Evolutionary conservation across 257 asterid species (phyloP).

Genomic region (Primulina huaijiensis): DNA sequence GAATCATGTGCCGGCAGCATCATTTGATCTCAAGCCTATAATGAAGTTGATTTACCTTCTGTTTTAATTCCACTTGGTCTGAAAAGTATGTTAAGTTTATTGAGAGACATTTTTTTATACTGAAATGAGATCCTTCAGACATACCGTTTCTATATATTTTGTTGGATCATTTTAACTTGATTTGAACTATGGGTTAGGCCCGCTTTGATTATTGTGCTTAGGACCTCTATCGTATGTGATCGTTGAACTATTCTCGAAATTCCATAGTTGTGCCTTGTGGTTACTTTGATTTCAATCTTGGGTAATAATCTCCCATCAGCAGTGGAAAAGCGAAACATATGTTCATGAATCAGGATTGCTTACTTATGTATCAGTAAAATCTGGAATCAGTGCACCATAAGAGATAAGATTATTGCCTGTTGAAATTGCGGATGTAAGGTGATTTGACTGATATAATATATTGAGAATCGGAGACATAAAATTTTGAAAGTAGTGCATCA

Average conservation of each 20-base stretch:
- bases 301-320: slow-evolving; percentile 7
- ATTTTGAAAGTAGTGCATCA: slow-evolving; percentile 7
- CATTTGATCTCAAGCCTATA: background rate
- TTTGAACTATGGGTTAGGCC: too few species aligned
- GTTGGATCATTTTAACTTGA: background rate
- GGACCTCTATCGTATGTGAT: slow-evolving; percentile 7
- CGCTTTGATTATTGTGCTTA: background rate
- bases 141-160: background rate
- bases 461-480: background rate
- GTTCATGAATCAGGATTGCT: slow-evolving; percentile 4
- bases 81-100: background rate
- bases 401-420: background rate
- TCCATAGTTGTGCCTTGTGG: background rate
- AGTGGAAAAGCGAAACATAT: background rate
- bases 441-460: background rate
- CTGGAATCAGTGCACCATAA: background rate
- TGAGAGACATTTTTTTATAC: background rate
- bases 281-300: background rate
- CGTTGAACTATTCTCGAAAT: background rate
- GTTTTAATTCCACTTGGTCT: background rate
- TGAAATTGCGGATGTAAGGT: slow-evolving; percentile 1
- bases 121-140: background rate
- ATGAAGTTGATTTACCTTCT: background rate
- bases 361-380: slow-evolving; percentile 5
- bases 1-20: too few species aligned